These are phyloP conservation scores for Cladosporium sp. DNA, from an alignment of 2,329 filamentous ascomycete species.

Conservation along the genomic window DNA sequence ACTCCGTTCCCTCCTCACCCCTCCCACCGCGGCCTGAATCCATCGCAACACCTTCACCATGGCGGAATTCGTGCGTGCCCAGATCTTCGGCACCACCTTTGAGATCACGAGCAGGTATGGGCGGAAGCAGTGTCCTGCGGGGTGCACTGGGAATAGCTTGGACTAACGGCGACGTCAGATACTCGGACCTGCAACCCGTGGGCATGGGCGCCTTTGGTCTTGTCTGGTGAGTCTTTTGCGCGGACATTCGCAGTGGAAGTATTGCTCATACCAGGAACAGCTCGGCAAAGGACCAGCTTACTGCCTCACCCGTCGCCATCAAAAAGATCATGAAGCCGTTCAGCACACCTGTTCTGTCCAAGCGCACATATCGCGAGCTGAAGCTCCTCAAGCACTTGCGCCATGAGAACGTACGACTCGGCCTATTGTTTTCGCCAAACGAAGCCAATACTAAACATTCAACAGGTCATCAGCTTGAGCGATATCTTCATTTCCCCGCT, in stretches of 20 bases:
- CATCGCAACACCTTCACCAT: constrained; percentile 54
- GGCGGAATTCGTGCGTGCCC: constrained; percentile 98
- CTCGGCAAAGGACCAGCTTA: constrained; percentile 96
- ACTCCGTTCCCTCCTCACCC: not conserved
- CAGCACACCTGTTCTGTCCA: constrained; percentile 96
- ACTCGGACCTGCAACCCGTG: constrained; percentile 95
- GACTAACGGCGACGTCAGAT: constrained; percentile 52
- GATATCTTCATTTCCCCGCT: constrained; percentile 99
- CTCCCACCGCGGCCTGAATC: not conserved
- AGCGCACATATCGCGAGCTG: constrained; percentile 94
- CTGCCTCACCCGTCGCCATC: constrained; percentile 91
- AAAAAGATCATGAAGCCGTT: constrained; percentile 99
- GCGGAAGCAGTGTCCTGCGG: constrained; percentile 13
- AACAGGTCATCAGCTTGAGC: constrained; percentile 86
- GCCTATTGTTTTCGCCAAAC: no score
- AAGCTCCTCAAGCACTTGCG: constrained; percentile 95
- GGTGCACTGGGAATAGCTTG: constrained; percentile 13
- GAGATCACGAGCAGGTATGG: constrained; percentile 95
- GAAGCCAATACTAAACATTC: not conserved
- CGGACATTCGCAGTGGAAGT: not conserved
- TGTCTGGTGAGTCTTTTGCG: constrained; percentile 65
- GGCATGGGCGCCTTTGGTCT: constrained; percentile 99
- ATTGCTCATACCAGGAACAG: constrained; percentile 45
- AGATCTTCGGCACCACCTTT: constrained; percentile 99
- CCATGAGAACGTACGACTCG: constrained; percentile 77